Base-by-base conservation (phyloP, 108 stramenopile genomes). In the Skeletonema menzelii region DNA sequence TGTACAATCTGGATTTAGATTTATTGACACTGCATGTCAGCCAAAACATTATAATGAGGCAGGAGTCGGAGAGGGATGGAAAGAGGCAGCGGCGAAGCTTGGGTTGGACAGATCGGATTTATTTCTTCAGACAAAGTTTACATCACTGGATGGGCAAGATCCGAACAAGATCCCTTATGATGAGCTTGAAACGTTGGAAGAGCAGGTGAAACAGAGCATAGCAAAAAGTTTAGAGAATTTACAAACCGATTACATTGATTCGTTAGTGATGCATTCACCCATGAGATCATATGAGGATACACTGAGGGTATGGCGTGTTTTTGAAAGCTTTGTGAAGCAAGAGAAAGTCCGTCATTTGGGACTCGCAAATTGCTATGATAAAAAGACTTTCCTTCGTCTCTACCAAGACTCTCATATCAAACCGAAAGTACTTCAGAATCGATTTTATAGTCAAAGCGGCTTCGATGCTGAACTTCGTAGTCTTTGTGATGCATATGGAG, bases 1-100 rank as follows among this genome's bases (percentile, higher is more conserved):
- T 22, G 69, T 95, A n/a, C 42, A 76, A 11, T 63, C 89, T 17
- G 96, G 96, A 40, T 97, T 97, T 63, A 86, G 94, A 8, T 93
- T 88, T 75, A 90, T 97, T 68, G 96, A 97, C 70, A 97, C 96
- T 22, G 96, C 96, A 12, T 95, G 94, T 67, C 96, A 97, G 70
- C 96, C 96, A 27, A 95, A 89, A 65, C 96, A 97, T 72, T 96
- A 93, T 72, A 77, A 92, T 59, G 96, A 97, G 72, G 65, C 80
- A 6, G 89, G 87, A 7, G 94, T 95, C 5, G 96, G 96, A 30
- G 56, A 82, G 26, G 93, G 93, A 11, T 75, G 66, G 73, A 80
- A 44, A 19, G 53, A 55, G 6, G 86, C 82, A 26, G 67, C 88
- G 67, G 80, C 81, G 27, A 20, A 77, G 77, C 62, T 84, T 70